Conservation (phyloP, 306 rosid genomes). For the Lablab purpureus region DNA sequence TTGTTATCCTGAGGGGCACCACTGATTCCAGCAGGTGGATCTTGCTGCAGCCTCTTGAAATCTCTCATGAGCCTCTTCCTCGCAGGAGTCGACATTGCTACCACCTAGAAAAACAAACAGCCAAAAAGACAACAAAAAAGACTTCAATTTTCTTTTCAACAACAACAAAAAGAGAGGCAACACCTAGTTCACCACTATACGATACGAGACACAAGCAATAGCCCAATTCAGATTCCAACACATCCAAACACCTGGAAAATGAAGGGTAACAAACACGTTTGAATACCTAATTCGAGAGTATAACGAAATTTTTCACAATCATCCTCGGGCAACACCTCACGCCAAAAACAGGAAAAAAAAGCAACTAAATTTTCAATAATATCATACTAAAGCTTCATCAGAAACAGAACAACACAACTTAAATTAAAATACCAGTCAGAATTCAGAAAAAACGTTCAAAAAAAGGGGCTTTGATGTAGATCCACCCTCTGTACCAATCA, state of each 20-base stretch:
- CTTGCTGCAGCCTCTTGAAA: slow-evolving; percentile 96
- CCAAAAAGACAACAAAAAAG: neutral
- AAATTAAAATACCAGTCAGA: neutral
- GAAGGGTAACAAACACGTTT: neutral
- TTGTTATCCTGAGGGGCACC: slow-evolving; percentile 99
- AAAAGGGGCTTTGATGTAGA: neutral
- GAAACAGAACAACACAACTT: neutral
- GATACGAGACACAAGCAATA: neutral
- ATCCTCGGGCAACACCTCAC: neutral
- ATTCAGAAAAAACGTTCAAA: neutral
- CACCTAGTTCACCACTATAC: neutral
- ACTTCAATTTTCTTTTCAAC: slow-evolving; percentile 3
- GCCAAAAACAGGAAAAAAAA: neutral
- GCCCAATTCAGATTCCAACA: neutral
- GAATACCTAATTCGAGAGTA: neutral
- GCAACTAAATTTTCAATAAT: neutral
- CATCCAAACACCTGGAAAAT: neutral
- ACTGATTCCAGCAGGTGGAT: slow-evolving; percentile 99
- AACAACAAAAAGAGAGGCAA: neutral
- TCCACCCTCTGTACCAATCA: neutral
- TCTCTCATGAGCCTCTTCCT: slow-evolving; percentile 98
- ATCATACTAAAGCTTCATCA: slow-evolving; percentile 6
- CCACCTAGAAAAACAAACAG: slow-evolving; percentile 55
- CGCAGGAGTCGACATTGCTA: slow-evolving; percentile 91
- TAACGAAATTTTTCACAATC: slow-evolving; percentile 1